Evolutionary conservation across 345 rosid species (phyloP), one percentile per base, ranked within the genome.

Genomic region (Pugionium cornutum): DNA sequence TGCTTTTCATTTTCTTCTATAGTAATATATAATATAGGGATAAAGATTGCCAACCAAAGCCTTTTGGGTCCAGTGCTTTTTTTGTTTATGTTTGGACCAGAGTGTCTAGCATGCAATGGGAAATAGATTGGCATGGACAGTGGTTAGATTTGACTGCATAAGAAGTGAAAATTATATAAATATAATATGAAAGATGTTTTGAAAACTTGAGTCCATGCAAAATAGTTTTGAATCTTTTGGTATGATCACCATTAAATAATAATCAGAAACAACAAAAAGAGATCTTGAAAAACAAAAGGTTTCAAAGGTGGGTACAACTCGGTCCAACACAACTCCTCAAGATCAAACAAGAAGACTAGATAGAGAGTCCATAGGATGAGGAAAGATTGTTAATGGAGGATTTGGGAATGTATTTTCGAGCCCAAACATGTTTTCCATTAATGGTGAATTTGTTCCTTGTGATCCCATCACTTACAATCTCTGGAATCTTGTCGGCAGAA

Each of bases 401-500:
- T 9, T 69, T 85, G 25, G 56, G 66, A 25, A 80, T 69, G 63
- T 51, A 84, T 53, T 75, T 86, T 0, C 89, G 65, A 7, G 84
- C 89, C 89, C 86, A 80, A 35, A 79, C 88, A 68, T 91, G 96
- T 73, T 88, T 91, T 1, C 96, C 89, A 41, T 85, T 81, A 32
- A 91, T 86, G 68, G 77, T 68, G 76, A 76, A 88, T 58, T 84
- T 91, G 5, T 70, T 83, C 61, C 76, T 88, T 48, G 9, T 31
- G 35, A 9, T 4, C 52, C 30, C 72, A 25, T 76, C 77, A 1
- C 40, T 64, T 2, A 84, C 78, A 4, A 91, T 44, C 27, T 62
- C 53, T 5, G 64, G 46, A 35, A 83, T 64, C 27, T 32, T 34
- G 6, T 52, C 11, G 0, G 76, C 55, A 5, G 84, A 64, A 3